A percentile compares a stretch with the other conserved stretches of the same genome.
Conservation (phyloP, 352 stramenopile genomes). For the Globisporangium megalacanthum region DNA sequence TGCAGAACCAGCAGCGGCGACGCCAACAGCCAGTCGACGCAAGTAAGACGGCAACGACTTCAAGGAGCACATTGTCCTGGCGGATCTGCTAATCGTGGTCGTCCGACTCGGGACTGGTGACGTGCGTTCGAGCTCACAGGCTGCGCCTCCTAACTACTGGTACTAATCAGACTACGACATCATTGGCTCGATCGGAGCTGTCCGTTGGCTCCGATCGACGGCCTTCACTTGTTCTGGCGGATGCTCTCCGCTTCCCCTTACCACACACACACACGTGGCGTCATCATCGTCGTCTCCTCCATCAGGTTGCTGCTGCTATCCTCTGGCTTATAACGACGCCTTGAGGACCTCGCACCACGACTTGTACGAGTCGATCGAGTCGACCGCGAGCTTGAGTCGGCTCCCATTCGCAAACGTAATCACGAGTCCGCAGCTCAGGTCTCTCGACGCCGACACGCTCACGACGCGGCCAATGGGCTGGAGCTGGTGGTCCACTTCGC, state of each 20-base stretch:
- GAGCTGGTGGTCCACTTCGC: slow-evolving; percentile 77
- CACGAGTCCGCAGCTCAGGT: slow-evolving; percentile 64
- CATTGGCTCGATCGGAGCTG: neutral
- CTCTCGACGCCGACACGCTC: slow-evolving; percentile 53
- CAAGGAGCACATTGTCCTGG: neutral
- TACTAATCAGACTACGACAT: neutral
- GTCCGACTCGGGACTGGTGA: neutral
- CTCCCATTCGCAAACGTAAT: slow-evolving; percentile 53
- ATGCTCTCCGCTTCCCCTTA: neutral
- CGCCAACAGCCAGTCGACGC: slow-evolving; percentile 12
- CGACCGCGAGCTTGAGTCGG: slow-evolving; percentile 61
- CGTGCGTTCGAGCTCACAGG: neutral
- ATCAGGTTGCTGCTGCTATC: neutral
- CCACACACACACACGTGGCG: neutral
- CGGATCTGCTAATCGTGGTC: neutral
- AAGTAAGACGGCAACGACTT: slow-evolving; percentile 19
- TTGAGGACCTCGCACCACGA: slow-evolving; percentile 76
- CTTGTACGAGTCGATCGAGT: slow-evolving; percentile 64
- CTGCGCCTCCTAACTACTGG: neutral
- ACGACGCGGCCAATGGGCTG: slow-evolving; percentile 57
- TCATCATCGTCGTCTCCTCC: neutral
- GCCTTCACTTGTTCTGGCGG: no score
- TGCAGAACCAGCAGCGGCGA: neutral
- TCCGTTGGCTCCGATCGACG: neutral
- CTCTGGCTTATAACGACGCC: slow-evolving; percentile 10